Evolutionary conservation across 352 stramenopile genomes (phyloP).

Genomic region (Aphanomyces cochlioides): DNA sequence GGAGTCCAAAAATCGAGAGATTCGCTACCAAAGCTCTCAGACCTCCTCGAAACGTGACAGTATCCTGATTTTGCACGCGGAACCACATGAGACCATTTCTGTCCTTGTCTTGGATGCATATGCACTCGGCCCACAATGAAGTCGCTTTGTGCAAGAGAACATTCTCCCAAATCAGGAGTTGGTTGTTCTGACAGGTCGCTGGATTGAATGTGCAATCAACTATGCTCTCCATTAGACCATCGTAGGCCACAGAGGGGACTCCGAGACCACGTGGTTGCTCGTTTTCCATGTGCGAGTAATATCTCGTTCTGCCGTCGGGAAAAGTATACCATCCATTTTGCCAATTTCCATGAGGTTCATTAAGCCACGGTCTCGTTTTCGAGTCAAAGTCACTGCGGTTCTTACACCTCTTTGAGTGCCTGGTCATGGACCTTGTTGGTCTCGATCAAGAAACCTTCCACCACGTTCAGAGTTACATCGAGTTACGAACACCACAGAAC

Average conservation of each 20-base stretch:
- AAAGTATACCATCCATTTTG: conserved; percentile 9
- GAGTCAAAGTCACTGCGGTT: neutral
- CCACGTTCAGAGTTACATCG: too few species aligned
- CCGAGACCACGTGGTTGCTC: neutral
- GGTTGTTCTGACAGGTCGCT: neutral
- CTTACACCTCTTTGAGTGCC: too few species aligned
- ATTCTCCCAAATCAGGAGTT: neutral
- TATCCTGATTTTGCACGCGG: neutral
- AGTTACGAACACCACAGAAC: too few species aligned
- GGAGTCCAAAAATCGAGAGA: neutral
- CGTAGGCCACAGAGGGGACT: neutral
- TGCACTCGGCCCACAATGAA: neutral
- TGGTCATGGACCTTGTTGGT: too few species aligned
- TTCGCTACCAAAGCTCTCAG: neutral
- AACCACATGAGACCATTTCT: neutral
- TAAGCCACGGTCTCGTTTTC: neutral
- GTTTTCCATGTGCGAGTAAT: conserved; percentile 1
- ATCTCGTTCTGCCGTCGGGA: neutral
- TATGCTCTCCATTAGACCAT: neutral
- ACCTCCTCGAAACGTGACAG: neutral
- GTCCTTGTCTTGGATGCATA: neutral
- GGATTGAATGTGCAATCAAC: neutral
- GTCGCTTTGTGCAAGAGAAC: neutral
- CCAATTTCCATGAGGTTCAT: neutral
- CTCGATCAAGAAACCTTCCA: too few species aligned